phyloP scores from a whole-genome alignment of 345 rosid species.

The Leavenworthia alabamica region DNA sequence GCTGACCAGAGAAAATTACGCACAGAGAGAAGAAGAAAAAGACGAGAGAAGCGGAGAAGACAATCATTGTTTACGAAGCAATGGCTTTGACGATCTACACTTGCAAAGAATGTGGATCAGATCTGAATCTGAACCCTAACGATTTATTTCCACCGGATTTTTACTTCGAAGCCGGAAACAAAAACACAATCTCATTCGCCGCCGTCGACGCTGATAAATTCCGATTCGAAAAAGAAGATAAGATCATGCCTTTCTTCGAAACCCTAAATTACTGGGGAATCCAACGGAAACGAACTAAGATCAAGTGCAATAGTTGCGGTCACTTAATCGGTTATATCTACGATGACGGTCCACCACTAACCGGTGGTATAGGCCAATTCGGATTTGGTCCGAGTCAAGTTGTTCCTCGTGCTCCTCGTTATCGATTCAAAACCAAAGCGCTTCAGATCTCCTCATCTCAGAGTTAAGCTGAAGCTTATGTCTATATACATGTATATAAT shows the following conservation, averaged over 20 bases:
- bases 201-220: conserved; percentile 58
- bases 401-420: conserved; percentile 68
- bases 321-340: conserved; percentile 55
- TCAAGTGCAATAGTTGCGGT: conserved; percentile 57
- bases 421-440: conserved; percentile 67
- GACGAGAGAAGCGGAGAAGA: not conserved
- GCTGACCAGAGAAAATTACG: conserved; percentile 17
- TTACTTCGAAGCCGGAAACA: conserved; percentile 96
- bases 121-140: conserved; percentile 53
- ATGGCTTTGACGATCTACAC: conserved; percentile 54
- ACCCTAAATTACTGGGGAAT: conserved; percentile 84
- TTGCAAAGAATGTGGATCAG: conserved; percentile 65
- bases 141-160: conserved; percentile 61
- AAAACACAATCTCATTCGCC: conserved; percentile 68
- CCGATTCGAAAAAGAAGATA: conserved; percentile 73
- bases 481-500: not conserved
- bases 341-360: conserved; percentile 81
- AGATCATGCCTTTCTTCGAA: conserved; percentile 76
- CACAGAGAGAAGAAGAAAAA: conserved; percentile 5
- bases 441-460: conserved; percentile 49
- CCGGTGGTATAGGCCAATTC: conserved; percentile 55
- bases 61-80: not conserved
- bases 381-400: conserved; percentile 86
- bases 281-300: conserved; percentile 66
- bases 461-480: conserved; percentile 29